Percentiles rank a stretch among this genome's conserved stretches.
Conservation (phyloP, 2,329 filamentous ascomycete species). For the Metarhizium robertsii region DNA sequence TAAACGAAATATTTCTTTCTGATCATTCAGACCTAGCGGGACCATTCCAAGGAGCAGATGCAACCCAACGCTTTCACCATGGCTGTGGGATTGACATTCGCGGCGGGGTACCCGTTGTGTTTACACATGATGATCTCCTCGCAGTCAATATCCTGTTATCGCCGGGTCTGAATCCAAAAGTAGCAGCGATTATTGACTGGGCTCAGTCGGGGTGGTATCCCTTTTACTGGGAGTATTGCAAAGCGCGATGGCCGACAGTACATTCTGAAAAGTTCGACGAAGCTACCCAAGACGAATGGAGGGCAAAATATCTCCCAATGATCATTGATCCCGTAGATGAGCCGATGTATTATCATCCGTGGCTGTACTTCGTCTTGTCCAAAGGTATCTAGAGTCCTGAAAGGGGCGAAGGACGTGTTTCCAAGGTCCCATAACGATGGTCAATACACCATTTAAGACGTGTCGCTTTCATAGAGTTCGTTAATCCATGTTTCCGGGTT, state of each 20-base stretch:
- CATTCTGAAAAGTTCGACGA: constrained; percentile 12
- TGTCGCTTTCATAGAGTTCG: too few relatives aligned
- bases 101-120: constrained; percentile 12
- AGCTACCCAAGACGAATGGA: constrained; percentile 21
- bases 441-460: too few relatives aligned
- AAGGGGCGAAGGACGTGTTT: too few relatives aligned
- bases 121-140: constrained; percentile 17
- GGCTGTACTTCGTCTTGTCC: constrained; percentile 18
- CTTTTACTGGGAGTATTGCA: constrained; percentile 23
- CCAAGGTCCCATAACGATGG: too few relatives aligned
- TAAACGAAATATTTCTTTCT: constrained; percentile 22
- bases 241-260: constrained; percentile 15
- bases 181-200: constrained; percentile 19
- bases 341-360: constrained; percentile 15
- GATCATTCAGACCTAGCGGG: constrained; percentile 12
- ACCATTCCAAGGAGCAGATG: constrained; percentile 19
- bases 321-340: constrained; percentile 21
- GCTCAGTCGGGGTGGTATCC: constrained; percentile 23
- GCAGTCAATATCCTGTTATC: constrained; percentile 17
- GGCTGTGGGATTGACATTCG: constrained; percentile 20
- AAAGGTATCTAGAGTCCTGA: constrained; percentile 2
- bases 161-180: constrained; percentile 7
- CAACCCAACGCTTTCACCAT: constrained; percentile 21
- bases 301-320: constrained; percentile 18
- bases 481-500: too few relatives aligned